These are phyloP conservation scores for Spathaspora hagerdaliae DNA, from an alignment of 805 yeast species.

Conservation along the genomic window DNA sequence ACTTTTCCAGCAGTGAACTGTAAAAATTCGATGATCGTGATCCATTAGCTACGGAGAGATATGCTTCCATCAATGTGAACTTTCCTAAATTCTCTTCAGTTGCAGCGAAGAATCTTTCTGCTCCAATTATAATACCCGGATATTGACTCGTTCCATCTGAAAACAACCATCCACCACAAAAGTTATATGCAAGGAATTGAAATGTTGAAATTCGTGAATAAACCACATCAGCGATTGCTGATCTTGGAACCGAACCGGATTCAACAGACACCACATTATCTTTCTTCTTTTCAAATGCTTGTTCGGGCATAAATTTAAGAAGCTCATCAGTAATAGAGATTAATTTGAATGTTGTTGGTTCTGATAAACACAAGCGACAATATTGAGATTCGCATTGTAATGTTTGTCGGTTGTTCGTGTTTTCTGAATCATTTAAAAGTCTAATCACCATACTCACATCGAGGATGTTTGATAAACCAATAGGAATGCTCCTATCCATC, in stretches of 20 bases:
- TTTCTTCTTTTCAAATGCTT: neutral
- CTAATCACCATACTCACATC: constrained; percentile 45
- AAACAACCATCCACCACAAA: constrained; percentile 79
- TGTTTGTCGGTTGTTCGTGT: constrained; percentile 29
- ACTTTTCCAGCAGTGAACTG: constrained; percentile 42
- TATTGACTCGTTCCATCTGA: constrained; percentile 38
- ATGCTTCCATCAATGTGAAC: constrained; percentile 64
- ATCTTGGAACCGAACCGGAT: neutral
- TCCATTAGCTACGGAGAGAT: constrained; percentile 69
- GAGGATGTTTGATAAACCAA: constrained; percentile 37
- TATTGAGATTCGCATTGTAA: constrained; percentile 57
- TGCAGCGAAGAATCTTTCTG: constrained; percentile 65
- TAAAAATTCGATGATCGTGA: constrained; percentile 45
- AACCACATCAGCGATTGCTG: neutral
- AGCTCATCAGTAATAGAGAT: constrained; percentile 29
- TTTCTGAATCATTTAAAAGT: constrained; percentile 34
- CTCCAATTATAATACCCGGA: constrained; percentile 80
- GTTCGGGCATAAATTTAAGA: constrained; percentile 1
- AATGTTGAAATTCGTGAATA: constrained; percentile 43
- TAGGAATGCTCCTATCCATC: constrained; percentile 35
- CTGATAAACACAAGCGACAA: constrained; percentile 55
- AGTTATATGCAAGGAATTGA: constrained; percentile 56
- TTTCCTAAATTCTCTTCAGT: constrained; percentile 62
- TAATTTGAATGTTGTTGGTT: constrained; percentile 42
- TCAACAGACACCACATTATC: neutral